Evolutionary conservation across 495 filamentous ascomycete species (phyloP), one percentile per base, ranked within the genome.

Genomic region (Parathielavia hyrcaniae): DNA sequence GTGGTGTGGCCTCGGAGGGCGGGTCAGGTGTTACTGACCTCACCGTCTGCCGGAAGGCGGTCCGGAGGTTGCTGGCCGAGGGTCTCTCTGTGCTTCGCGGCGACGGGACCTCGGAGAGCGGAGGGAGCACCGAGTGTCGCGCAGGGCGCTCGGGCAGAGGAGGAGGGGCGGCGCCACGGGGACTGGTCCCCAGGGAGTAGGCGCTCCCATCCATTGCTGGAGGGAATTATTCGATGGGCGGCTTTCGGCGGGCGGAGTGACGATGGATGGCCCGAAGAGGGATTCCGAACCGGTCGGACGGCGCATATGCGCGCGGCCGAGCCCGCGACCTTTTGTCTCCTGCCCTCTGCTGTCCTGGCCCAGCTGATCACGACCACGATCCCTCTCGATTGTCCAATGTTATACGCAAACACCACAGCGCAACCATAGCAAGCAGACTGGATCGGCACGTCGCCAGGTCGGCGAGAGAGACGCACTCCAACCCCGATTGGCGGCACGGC

Each of bases 1-100:
- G 52, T 59, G 64, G 52, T 60, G 62, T 58, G 41, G 66, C 69
- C 40, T 76, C 69, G 35, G n/a, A n/a, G n/a, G 68, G 57, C 41
- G 64, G 72, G 40, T 85, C 82, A 53, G 81, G 80, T 58, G 81
- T 81, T 55, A 81, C 77, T 14, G 76, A 69, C 43, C 81, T 75
- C 49, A 81, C 76, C 4, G 74, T 79, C 53, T 47, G 66, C 53
- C 64, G 69, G 43, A 66, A 66, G 38, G 65, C 53, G 39, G 61
- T 41, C 26, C 70, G 67, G 12, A 69, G 60, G 53, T 61, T 69
- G 55, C 61, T 55, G 23, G 63, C 57, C 10, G 66, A 60, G 11
- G 59, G 30, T 23, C 61, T 61, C 40, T 69, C 66, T 34, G 61
- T 26, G 53, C 55, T 59, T 16, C 62, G 60, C 45, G 58, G 39